phyloP scores from a whole-genome alignment of 208 protist genomes.

The Leishmania aethiopica region DNA sequence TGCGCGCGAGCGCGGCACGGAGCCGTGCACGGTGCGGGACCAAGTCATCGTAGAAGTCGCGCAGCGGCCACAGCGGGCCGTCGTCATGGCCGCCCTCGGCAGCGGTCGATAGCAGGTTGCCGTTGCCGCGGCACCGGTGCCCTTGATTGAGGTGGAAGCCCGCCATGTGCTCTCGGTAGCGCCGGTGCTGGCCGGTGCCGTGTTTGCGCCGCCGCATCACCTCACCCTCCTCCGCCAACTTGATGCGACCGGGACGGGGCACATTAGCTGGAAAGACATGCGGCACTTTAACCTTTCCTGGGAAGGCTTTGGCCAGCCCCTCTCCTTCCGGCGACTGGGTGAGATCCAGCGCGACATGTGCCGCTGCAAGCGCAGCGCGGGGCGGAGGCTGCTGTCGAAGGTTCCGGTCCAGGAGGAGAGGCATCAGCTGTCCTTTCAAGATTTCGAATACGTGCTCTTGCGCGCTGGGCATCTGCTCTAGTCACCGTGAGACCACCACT shows the following conservation, averaged over 20 bases:
- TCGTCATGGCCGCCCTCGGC: constrained; percentile 61
- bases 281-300: constrained; percentile 57
- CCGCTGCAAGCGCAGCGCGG: constrained; percentile 44
- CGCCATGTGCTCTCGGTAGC: constrained; percentile 66
- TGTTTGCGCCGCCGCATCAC: constrained; percentile 91
- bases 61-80: constrained; percentile 35
- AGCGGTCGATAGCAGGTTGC: constrained; percentile 58
- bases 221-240: constrained; percentile 97
- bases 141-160: constrained; percentile 91
- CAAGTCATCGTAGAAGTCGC: constrained; percentile 56
- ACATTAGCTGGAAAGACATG: constrained; percentile 70
- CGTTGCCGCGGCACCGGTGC: constrained; percentile 96
- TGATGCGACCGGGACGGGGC: constrained; percentile 91
- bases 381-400: constrained; percentile 49
- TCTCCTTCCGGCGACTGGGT: constrained; percentile 58
- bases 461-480: constrained; percentile 53
- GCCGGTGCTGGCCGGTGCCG: constrained; percentile 67
- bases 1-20: constrained; percentile 4
- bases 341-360: constrained; percentile 68
- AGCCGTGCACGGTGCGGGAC: constrained; percentile 66
- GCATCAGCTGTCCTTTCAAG: constrained; percentile 56
- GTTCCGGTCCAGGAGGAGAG: constrained; percentile 37
- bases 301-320: constrained; percentile 48
- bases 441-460: constrained; percentile 77
- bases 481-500: not conserved